These are phyloP conservation scores for Purshia tridentata DNA, from an alignment of 306 rosid genomes.

Conservation along the genomic window DNA sequence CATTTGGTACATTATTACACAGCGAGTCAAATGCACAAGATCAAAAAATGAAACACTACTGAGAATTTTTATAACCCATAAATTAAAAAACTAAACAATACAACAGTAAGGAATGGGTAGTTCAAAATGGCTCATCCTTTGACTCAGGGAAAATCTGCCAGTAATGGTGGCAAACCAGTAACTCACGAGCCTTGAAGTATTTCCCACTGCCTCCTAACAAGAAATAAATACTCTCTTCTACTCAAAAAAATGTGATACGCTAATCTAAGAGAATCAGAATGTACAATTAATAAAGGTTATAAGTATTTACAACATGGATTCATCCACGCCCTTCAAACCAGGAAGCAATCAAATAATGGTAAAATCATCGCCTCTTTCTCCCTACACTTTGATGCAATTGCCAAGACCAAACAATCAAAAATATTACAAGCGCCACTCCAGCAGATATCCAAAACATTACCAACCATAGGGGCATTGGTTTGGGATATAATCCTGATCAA, in stretches of 20 bases:
- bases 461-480: constrained; percentile 89
- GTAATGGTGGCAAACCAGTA: constrained; percentile 35
- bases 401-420: constrained; percentile 78
- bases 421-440: constrained; percentile 50
- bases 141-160: constrained; percentile 23
- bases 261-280: constrained; percentile 56
- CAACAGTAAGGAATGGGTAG: not conserved
- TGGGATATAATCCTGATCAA: constrained; percentile 76
- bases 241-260: constrained; percentile 55
- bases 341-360: constrained; percentile 68
- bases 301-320: constrained; percentile 67
- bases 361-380: constrained; percentile 67
- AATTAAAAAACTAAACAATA: not conserved
- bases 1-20: constrained; percentile 2
- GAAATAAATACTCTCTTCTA: constrained; percentile 37
- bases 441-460: constrained; percentile 60
- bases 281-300: constrained; percentile 55
- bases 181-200: constrained; percentile 39
- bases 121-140: constrained; percentile 34
- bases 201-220: constrained; percentile 34
- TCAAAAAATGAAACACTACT: not conserved
- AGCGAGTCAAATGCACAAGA: not conserved
- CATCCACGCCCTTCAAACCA: constrained; percentile 34
- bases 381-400: constrained; percentile 60
- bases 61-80: not conserved